phyloP scores from a whole-genome alignment of 1,284 basidiomycete species.

The Pseudozyma thailandica region DNA sequence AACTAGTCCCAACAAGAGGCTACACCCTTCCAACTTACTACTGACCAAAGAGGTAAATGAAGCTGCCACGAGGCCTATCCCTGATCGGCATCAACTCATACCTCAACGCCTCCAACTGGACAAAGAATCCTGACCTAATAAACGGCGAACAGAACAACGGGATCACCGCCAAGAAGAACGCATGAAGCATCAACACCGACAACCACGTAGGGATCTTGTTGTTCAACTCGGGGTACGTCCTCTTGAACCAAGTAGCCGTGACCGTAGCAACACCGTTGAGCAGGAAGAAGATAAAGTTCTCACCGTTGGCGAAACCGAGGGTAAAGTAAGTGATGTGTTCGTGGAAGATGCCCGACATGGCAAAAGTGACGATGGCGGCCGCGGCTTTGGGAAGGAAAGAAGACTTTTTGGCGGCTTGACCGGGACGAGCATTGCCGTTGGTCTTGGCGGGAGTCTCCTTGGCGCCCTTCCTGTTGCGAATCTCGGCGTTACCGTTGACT shows the following conservation, averaged over 20 bases:
- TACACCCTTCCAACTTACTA: too few relatives aligned
- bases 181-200: slow-evolving; percentile 55
- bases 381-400: slow-evolving; percentile 60
- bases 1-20: too few relatives aligned
- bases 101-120: slow-evolving; percentile 58
- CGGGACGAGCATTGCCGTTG: slow-evolving; percentile 13
- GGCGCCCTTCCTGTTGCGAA: slow-evolving; percentile 23
- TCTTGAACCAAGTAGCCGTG: slow-evolving; percentile 57
- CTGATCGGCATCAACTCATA: slow-evolving; percentile 57
- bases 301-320: slow-evolving; percentile 59
- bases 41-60: slow-evolving; percentile 61
- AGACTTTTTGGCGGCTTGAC: slow-evolving; percentile 20
- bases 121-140: slow-evolving; percentile 60
- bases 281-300: slow-evolving; percentile 66
- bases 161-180: slow-evolving; percentile 55
- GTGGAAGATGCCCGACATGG: slow-evolving; percentile 64
- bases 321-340: slow-evolving; percentile 65
- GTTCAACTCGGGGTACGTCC: slow-evolving; percentile 55
- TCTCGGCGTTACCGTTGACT: slow-evolving; percentile 10
- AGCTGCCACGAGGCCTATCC: slow-evolving; percentile 49
- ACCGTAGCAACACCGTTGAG: slow-evolving; percentile 63
- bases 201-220: slow-evolving; percentile 54
- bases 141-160: slow-evolving; percentile 66
- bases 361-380: slow-evolving; percentile 62
- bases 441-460: slow-evolving; percentile 15